Evolutionary conservation across 2,329 filamentous ascomycete genomes (phyloP).

Genomic region (Neonectria punicea): DNA sequence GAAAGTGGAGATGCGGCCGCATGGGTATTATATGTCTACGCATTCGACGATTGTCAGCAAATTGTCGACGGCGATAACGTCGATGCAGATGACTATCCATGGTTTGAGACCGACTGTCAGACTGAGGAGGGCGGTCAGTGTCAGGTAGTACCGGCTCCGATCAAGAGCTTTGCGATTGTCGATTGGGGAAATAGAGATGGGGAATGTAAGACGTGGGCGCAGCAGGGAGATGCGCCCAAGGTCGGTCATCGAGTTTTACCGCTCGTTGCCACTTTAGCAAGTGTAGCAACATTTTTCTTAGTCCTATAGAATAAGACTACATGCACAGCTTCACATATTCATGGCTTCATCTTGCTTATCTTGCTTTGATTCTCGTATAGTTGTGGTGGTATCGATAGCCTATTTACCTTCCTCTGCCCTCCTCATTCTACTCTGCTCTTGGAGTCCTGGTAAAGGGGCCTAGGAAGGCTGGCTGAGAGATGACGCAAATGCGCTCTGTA

Average conservation of each 20-base stretch:
- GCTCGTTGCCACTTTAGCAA: neutral
- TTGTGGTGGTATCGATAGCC: too few relatives aligned
- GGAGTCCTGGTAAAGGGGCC: too few relatives aligned
- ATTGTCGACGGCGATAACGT: conserved; percentile 15
- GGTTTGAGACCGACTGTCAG: conserved; percentile 28
- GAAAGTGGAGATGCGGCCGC: too few relatives aligned
- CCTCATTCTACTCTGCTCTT: too few relatives aligned
- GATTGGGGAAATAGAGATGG: neutral
- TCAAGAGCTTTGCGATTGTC: conserved; percentile 20
- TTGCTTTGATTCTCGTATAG: too few relatives aligned
- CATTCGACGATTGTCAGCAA: conserved; percentile 24
- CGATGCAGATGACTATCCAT: conserved; percentile 12
- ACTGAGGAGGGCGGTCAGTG: conserved; percentile 20
- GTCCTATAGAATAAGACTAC: neutral
- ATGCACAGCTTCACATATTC: too few relatives aligned
- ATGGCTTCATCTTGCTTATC: too few relatives aligned
- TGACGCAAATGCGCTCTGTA: too few relatives aligned
- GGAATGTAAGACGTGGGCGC: conserved; percentile 9
- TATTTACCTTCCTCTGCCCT: too few relatives aligned
- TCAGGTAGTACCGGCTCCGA: conserved; percentile 28
- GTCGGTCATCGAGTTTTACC: neutral
- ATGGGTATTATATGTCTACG: conserved; percentile 15
- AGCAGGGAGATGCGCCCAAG: neutral
- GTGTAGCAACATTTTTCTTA: neutral
- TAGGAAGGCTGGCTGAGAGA: too few relatives aligned